Evolutionary conservation across 441 rosid species (phyloP).

Genomic region (Corymbia calophylla): DNA sequence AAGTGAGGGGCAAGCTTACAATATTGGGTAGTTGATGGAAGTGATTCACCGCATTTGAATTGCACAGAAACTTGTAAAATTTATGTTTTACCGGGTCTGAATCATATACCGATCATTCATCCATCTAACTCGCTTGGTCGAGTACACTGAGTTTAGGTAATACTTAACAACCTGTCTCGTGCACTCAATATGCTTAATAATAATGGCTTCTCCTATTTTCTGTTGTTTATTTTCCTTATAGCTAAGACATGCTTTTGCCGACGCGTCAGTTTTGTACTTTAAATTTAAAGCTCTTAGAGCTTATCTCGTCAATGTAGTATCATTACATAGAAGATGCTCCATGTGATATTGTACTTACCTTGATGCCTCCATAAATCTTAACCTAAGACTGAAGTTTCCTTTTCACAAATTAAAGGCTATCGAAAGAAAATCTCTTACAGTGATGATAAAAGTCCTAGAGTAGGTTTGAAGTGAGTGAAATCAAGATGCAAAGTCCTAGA

Average conservation of each 20-base stretch:
- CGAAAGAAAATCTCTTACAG: neutral
- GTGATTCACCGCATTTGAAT: neutral
- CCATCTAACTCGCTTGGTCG: too few relatives aligned
- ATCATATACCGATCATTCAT: too few relatives aligned
- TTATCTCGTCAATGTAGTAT: neutral
- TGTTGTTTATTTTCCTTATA: neutral
- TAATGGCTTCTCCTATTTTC: neutral
- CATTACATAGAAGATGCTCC: neutral
- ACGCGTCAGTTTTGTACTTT: too few relatives aligned
- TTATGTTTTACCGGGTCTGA: neutral
- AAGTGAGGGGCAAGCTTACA: neutral
- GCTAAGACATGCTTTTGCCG: neutral
- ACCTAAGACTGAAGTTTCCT: neutral
- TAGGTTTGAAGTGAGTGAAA: neutral
- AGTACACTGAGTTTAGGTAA: too few relatives aligned
- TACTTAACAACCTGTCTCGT: neutral
- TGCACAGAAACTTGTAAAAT: neutral
- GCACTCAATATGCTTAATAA: neutral
- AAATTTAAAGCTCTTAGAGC: neutral
- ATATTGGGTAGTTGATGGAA: neutral
- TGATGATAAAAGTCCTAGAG: neutral
- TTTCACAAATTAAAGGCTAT: neutral
- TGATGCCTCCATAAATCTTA: neutral
- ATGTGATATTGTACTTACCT: neutral
- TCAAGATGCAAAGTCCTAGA: neutral